A percentile compares a stretch with the other conserved stretches of the same genome.
phyloP scores from a whole-genome alignment of 2,329 filamentous ascomycete genomes.

The Aspergillus sp. region DNA sequence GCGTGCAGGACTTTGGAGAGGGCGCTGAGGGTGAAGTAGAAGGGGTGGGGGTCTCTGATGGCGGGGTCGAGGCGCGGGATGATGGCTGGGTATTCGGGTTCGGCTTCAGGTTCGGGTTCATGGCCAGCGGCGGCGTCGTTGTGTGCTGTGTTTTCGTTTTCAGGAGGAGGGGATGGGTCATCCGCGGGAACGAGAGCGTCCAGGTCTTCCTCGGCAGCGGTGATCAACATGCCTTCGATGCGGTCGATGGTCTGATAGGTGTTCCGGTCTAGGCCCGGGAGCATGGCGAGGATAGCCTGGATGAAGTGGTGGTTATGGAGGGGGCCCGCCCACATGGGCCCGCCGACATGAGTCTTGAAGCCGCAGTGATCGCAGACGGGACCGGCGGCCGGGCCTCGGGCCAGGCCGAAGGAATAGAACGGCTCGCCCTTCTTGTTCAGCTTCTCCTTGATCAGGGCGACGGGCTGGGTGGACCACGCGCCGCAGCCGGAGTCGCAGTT shows the following conservation, averaged over 20 bases:
- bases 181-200: slow-evolving; percentile 12
- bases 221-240: slow-evolving; percentile 84
- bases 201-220: slow-evolving; percentile 67
- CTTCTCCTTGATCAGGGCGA: slow-evolving; percentile 59
- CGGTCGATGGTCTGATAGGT: slow-evolving; percentile 72
- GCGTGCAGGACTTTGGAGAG: slow-evolving; percentile 71
- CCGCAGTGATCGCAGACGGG: slow-evolving; percentile 73
- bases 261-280: slow-evolving; percentile 56
- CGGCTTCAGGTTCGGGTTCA: slow-evolving; percentile 8
- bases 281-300: slow-evolving; percentile 61
- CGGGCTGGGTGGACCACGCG: slow-evolving; percentile 74
- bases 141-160: slow-evolving; percentile 7
- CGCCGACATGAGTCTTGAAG: slow-evolving; percentile 74
- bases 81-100: slow-evolving; percentile 19
- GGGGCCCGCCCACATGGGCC: slow-evolving; percentile 90
- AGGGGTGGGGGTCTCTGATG: slow-evolving; percentile 63
- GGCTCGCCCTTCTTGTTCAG: slow-evolving; percentile 60
- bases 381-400: slow-evolving; percentile 58
- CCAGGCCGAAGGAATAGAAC: slow-evolving; percentile 70
- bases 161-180: too few relatives aligned
- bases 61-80: slow-evolving; percentile 49
- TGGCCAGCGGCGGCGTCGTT: slow-evolving; percentile 4
- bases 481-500: slow-evolving; percentile 85
- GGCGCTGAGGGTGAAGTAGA: slow-evolving; percentile 72
- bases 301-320: slow-evolving; percentile 81